These are phyloP conservation scores for Beauveria pseudobassiana DNA, from an alignment of 2,329 filamentous ascomycete species.

Conservation along the genomic window DNA sequence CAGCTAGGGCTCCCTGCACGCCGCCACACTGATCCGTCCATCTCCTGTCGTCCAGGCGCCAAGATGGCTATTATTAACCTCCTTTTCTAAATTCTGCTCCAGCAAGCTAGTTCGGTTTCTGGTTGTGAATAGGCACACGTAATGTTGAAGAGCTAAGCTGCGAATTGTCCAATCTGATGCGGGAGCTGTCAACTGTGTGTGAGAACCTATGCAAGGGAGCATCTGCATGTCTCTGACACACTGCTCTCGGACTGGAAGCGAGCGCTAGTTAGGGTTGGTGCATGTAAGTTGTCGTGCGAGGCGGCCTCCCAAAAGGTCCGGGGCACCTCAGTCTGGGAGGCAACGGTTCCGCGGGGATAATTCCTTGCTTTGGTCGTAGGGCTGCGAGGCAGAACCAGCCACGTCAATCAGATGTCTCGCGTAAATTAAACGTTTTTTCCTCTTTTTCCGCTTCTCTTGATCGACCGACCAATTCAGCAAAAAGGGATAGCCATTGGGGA, in stretches of 20 bases:
- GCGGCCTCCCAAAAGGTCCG: not conserved
- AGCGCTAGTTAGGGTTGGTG: not conserved
- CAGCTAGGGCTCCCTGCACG: not conserved
- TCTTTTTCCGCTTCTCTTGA: not conserved
- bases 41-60: not conserved
- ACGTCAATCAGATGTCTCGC: not conserved
- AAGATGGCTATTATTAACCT: not conserved
- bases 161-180: not conserved
- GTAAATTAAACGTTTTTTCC: not conserved
- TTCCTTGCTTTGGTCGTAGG: too few species aligned
- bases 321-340: too few species aligned
- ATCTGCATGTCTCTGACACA: not conserved
- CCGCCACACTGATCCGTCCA: not conserved
- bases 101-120: not conserved
- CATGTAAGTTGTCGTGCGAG: not conserved
- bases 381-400: too few species aligned
- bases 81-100: not conserved
- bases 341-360: too few species aligned
- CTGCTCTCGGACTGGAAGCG: not conserved
- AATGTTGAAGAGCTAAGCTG: too few species aligned
- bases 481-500: too few species aligned
- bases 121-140: not conserved
- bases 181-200: not conserved
- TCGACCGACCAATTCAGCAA: too few species aligned
- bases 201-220: not conserved